Base-by-base conservation (phyloP, 352 stramenopile species). In the Globisporangium okanoganense region DNA sequence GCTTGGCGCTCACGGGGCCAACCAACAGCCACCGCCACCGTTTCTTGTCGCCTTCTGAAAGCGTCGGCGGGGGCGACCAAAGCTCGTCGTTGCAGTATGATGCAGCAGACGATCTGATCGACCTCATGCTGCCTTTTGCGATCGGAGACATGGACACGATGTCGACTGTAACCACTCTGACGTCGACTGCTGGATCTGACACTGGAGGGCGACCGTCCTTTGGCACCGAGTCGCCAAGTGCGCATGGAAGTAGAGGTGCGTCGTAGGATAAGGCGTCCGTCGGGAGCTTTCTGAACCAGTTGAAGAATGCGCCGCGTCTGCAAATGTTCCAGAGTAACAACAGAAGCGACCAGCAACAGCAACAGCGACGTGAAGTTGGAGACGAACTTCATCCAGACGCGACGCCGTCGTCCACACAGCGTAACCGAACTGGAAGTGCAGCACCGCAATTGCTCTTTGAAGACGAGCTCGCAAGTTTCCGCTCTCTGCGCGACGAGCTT, bases 401-500 rank as follows among this genome's bases (percentile, higher is more conserved):
- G 65, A 62, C 8, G 16, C 16, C 20, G 20, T 45, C 16, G 6
- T 27, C n/a, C 2, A 58, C 50, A n/a, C 50, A 64, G 48, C 25
- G 61, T 25, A 22, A 36, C 14, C 36, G 51, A 50, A n/a, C 36
- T 2, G 27, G 51, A 45, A 24, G 36, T 5, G 31, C 44, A 18
- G 54, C 29, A 10, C 61, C 55, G n/a, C 53, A 60, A 24, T 61
- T 69, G 25, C 62, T 83, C n/a, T 90, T 90, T 55, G 82, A 92
- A 54, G 82, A 92, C n/a, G 83, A 92, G 45, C 76, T 92, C 9
- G 83, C 81, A 50, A 75, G 71, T 35, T 92, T 90, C 45, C 83
- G 83, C 40, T 80, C 48, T 33, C 60, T 92, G 16, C 80, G 83
- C 16, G 83, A 92, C 31, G 81, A 92, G 27, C 72, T 92, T 5